Evolutionary conservation across 768 basidiomycete species (phyloP), one percentile per base, ranked within the genome.

Genomic region (Cystobasidium ongulense): DNA sequence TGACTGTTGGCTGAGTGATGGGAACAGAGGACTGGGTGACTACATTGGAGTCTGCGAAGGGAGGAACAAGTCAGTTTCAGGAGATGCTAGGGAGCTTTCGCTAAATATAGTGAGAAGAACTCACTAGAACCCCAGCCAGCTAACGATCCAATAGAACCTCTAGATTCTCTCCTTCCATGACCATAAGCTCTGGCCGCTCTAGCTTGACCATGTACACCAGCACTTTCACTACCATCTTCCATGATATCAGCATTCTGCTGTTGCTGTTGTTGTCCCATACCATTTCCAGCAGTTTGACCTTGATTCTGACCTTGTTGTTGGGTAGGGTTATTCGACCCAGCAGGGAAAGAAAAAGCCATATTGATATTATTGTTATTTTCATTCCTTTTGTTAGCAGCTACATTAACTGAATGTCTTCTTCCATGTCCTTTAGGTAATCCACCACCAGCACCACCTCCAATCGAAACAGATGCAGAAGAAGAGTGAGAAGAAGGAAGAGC

Each of bases 401-500:
- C 91, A 78, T 93, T 94, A 75, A 94, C 92, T 76, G 91, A 92
- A 81, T 93, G 91, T 72, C 92, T 84, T 54, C 92, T 86, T 43
- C 90, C 92, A 80, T 95, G 92, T 29, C 77, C 75, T 35, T 64
- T 73, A 0, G 75, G 76, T 31, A 70, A 29, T 29, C 36, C 43
- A 25, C 29, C 27, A 15, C 53, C 73, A 33, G 13, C 41, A 41
- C 63, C 65, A 63, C 23, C 65, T 36, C 31, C 18, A 50, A 50
- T 43, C 50, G 31, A n/a, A 31, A 35, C 23, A 15, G 33, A 59
- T 0, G 46, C 23, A 15, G 33, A 59, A 1, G 46, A 27, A n/a
- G 25, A 23, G 1, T 38, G 17, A n/a, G 18, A 54, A 35, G 50
- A 72, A 17, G 52, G 62, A 39, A 67, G 33, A 39, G 43, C 50